Base-by-base conservation (phyloP, 106 monocot genomes). In the Platanthera guangdongensis region DNA sequence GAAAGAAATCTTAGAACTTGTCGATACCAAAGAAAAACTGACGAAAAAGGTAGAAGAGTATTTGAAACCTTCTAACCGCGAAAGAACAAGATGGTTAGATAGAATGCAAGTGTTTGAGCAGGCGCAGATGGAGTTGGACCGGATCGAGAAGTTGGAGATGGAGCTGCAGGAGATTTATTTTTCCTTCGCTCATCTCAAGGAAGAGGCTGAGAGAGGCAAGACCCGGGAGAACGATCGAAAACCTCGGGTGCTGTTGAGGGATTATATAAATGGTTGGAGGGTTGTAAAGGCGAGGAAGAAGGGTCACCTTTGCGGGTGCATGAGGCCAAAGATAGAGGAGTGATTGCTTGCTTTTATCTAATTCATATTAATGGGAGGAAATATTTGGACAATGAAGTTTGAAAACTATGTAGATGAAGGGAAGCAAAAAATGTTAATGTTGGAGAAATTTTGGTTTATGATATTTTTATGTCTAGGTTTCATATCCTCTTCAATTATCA, bases 131-230 rank as follows among this genome's bases (percentile, higher is more conserved):
- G 87, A 79, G 21, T 85, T 86, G 9, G 99, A 94, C 65, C 92
- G 86, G 80, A 99, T 92, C 47, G 90, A 75, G 14, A 87, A 82
- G 68, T 47, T 94, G 79, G 99, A 99, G 79, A 16, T 87, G 67
- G 94, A 94, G 64, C 63, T 99, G 45, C 86, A 92, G 71, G 90
- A 92, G 52, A 83, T 92, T 9, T 86, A 94, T 18, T 83, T 87
- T 54, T 73, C 85, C 16, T 57, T 92, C 50, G 78, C 90, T 46
- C 94, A 94, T 72, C 77, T 90, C 4, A 52, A 80, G 10, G 83
- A 91, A 30, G 97, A 88, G 54, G 91, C 85, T 55, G 80, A 75
- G 12, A 80, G 76, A 7, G 81, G 28, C 50, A 77, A 47, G 48
- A 68, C 30, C 7, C 22, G 45, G 28, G 46, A 18, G 62, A 53